These are phyloP conservation scores for Starmerella etchellsii DNA, from an alignment of 805 yeast species.

Conservation along the genomic window DNA sequence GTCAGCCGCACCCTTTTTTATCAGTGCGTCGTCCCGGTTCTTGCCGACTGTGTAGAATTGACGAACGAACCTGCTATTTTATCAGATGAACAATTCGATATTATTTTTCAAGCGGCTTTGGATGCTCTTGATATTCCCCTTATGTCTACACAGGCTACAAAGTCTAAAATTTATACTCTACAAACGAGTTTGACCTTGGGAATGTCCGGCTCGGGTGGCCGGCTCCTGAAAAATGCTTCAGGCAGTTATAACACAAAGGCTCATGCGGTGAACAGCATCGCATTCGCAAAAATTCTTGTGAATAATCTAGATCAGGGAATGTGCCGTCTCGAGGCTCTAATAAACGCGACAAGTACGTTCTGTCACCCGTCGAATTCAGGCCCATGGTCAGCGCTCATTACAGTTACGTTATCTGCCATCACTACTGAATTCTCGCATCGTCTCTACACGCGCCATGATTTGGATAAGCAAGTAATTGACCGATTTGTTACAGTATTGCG, in stretches of 20 bases:
- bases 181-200: neutral
- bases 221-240: neutral
- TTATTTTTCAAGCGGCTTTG: constrained; percentile 39
- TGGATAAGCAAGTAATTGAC: constrained; percentile 22
- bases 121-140: constrained; percentile 35
- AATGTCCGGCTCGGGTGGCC: neutral
- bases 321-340: constrained; percentile 38
- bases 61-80: constrained; percentile 23
- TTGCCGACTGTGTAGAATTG: constrained; percentile 7
- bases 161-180: neutral
- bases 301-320: constrained; percentile 37
- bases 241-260: neutral
- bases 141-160: constrained; percentile 5
- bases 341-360: constrained; percentile 66
- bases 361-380: constrained; percentile 91
- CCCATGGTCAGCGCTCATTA: constrained; percentile 63
- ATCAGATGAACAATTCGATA: constrained; percentile 46
- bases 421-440: constrained; percentile 29
- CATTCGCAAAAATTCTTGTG: constrained; percentile 39
- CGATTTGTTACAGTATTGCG: constrained; percentile 41
- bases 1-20: constrained; percentile 8
- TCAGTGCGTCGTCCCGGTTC: constrained; percentile 5
- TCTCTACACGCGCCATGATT: constrained; percentile 23
- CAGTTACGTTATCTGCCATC: constrained; percentile 50
- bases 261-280: constrained; percentile 4